Evolutionary conservation across 1,139 yeast species (phyloP).

Genomic region (Hansenula anomala): DNA sequence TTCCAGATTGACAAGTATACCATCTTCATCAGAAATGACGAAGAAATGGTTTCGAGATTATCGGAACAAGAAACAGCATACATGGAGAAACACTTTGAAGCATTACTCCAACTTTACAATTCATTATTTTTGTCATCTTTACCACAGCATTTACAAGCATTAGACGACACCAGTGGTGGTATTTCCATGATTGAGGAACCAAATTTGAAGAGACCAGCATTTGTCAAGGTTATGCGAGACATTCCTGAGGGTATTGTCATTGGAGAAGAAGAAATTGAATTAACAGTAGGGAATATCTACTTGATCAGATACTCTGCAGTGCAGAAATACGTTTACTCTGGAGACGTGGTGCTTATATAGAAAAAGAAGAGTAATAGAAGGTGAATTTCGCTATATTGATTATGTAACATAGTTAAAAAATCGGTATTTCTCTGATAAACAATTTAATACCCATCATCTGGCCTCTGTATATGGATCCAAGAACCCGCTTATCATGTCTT

Average conservation of each 20-base stretch:
- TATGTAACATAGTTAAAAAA: no score
- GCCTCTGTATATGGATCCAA: no score
- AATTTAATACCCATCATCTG: no score
- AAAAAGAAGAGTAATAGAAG: no score
- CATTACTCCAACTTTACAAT: constrained; percentile 63
- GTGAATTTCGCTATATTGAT: no score
- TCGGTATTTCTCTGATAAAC: no score
- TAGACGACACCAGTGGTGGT: constrained; percentile 77
- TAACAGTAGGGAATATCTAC: constrained; percentile 65
- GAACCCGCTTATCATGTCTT: no score
- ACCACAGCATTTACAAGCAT: constrained; percentile 62
- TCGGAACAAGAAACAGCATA: constrained; percentile 61
- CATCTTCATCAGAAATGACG: constrained; percentile 39
- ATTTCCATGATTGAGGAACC: constrained; percentile 79
- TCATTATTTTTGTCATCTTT: constrained; percentile 60
- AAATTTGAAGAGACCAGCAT: constrained; percentile 70
- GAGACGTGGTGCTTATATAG: constrained; percentile 40
- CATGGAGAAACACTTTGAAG: constrained; percentile 58
- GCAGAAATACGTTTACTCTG: constrained; percentile 32
- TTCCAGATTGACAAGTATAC: constrained; percentile 62
- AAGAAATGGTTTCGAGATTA: constrained; percentile 26
- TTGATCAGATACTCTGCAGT: constrained; percentile 66
- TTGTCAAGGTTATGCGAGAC: constrained; percentile 55
- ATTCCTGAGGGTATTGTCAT: constrained; percentile 62
- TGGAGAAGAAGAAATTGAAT: constrained; percentile 53